phyloP scores from a whole-genome alignment of 495 filamentous ascomycete genomes.

The Penicillium robsamsonii region DNA sequence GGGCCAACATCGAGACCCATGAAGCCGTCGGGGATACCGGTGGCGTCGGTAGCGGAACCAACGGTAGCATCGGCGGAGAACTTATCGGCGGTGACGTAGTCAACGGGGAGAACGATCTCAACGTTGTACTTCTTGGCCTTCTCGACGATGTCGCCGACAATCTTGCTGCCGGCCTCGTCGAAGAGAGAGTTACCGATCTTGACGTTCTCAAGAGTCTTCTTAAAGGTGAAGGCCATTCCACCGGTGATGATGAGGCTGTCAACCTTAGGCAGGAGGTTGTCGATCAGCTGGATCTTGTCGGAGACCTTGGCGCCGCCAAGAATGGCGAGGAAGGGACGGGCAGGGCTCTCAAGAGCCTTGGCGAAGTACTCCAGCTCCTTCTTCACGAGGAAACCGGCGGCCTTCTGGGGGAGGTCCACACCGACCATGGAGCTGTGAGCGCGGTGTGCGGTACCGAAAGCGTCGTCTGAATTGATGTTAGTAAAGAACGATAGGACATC shows the following conservation, averaged over 20 bases:
- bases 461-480: slow-evolving; percentile 69
- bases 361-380: slow-evolving; percentile 99
- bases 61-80: slow-evolving; percentile 82
- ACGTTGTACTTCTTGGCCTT: slow-evolving; percentile 97
- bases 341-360: slow-evolving; percentile 87
- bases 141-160: slow-evolving; percentile 78
- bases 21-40: slow-evolving; percentile 93
- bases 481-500: background rate
- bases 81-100: slow-evolving; percentile 95
- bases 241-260: slow-evolving; percentile 95
- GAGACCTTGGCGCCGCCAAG: slow-evolving; percentile 97
- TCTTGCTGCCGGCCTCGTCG: slow-evolving; percentile 93
- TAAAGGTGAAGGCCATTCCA: slow-evolving; percentile 99
- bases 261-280: slow-evolving; percentile 97
- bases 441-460: slow-evolving; percentile 97
- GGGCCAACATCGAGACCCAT: slow-evolving; percentile 94
- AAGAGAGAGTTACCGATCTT: slow-evolving; percentile 91
- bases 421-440: slow-evolving; percentile 99
- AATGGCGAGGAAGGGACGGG: slow-evolving; percentile 97
- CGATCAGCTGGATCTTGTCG: slow-evolving; percentile 99
- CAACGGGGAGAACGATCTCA: slow-evolving; percentile 87
- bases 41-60: slow-evolving; percentile 78
- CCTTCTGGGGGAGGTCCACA: slow-evolving; percentile 90
- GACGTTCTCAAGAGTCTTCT: slow-evolving; percentile 90
- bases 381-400: slow-evolving; percentile 97